phyloP scores from a whole-genome alignment of 495 filamentous ascomycete genomes.

The Tirmania nivea region DNA sequence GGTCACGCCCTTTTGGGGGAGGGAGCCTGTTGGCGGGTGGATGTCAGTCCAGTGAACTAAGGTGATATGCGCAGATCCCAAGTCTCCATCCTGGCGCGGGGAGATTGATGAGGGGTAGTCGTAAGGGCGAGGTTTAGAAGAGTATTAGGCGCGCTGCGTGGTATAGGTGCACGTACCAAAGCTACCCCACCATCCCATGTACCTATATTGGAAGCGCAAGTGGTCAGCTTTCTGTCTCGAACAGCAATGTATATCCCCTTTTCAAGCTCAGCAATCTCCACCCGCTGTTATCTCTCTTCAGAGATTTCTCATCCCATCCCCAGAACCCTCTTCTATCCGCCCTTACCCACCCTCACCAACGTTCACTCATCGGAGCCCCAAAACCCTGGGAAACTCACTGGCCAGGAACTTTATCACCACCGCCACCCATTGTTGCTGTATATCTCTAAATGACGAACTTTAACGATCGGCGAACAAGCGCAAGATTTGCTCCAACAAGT shows the following conservation, averaged over 20 bases:
- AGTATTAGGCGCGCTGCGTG: too few relatives aligned
- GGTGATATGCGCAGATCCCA: too few relatives aligned
- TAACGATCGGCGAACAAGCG: too few relatives aligned
- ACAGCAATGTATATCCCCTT: not conserved
- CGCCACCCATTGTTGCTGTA: slow-evolving; percentile 45
- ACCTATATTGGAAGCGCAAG: slow-evolving; percentile 30
- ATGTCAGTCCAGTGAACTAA: too few relatives aligned
- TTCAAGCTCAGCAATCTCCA: too few relatives aligned
- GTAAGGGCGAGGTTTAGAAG: not conserved
- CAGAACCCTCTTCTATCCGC: not conserved
- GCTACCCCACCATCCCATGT: slow-evolving; percentile 63
- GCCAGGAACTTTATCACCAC: slow-evolving; percentile 36
- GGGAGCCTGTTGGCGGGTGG: slow-evolving; percentile 18
- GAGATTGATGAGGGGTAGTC: too few relatives aligned
- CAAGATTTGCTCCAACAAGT: too few relatives aligned
- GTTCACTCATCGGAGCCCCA: not conserved
- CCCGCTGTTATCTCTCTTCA: too few relatives aligned
- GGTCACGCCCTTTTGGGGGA: slow-evolving; percentile 40
- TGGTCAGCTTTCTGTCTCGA: slow-evolving; percentile 12
- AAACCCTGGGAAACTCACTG: slow-evolving; percentile 34
- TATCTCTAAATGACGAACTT: too few relatives aligned
- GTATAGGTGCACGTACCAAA: slow-evolving; percentile 40
- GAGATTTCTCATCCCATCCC: not conserved
- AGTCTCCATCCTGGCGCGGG: not conserved
- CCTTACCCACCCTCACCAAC: slow-evolving; percentile 10